Base-by-base conservation (phyloP, 495 filamentous ascomycete genomes). In the Halenospora varia region DNA sequence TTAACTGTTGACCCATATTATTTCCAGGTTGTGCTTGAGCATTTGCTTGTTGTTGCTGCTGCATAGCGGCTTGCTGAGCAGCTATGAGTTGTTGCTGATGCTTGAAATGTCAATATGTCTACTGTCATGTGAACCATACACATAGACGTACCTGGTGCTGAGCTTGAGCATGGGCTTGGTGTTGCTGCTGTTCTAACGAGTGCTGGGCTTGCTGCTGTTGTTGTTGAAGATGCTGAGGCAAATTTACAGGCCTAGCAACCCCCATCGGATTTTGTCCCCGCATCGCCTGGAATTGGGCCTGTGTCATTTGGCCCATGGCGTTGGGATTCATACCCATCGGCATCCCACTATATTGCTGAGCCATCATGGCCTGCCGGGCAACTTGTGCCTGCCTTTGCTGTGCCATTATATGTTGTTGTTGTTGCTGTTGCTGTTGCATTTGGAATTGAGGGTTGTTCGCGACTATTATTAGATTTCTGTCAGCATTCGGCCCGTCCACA, bases 281-380 rank as follows among this genome's bases (percentile, higher is more conserved):
- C 74, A 87, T 81, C 22, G 81, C 77, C 45, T 75, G 73, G 60
- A 82, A 73, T 55, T 86, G 82, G 24, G 77, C 77, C 23, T 76
- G 71, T 56, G 62, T 84, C 52, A 87, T 70, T 23, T 72, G 73
- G 17, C 80, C 82, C 23, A 84, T 80, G 15, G 80, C 82, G 65
- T 88, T 83, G 19, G 80, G 81, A n/a, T n/a, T n/a, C 62, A 86
- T 71, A 25, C 72, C 76, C n/a, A 77, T 72, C 1, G 75, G 73
- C 53, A 81, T 71, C 29, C 75, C 78, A 61, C 72, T 77, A 41
- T 77, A 74, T 17, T 79, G 77, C 22, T 76, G 75, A 10, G 55
- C 51, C 46, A 60, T 56, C 60, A 60, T 74, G 70, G 49, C 68
- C 68, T 65, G 65, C 61, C 70, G 18, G 81, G 81, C 56, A 78